Evolutionary conservation across 1,139 yeast genomes (phyloP), one percentile per base, ranked within the genome.

Genomic region (Kodamaea sp.): DNA sequence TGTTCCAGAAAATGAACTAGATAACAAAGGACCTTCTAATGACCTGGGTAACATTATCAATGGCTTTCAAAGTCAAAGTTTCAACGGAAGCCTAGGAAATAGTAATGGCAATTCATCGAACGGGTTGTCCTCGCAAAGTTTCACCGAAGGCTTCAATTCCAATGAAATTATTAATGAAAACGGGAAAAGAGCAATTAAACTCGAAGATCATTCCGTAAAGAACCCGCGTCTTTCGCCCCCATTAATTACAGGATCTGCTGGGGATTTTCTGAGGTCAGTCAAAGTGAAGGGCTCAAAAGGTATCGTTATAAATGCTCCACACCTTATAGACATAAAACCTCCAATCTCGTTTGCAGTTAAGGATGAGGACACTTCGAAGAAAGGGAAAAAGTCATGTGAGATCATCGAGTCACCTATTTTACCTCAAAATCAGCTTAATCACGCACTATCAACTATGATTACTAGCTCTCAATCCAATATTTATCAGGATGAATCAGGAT

Each of bases 241-340:
- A 1, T 47, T 64, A 15, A 53, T 74, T n/a, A 47, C 66, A n/a
- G 78, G 77, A 1, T 75, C 83, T 1, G 62, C 74, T 1, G 57
- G 55, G 13, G 69, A 68, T 28, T 72, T 61, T 43, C 59, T 53
- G 32, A 59, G 87, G 35, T 61, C 75, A 3, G 58, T 76, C 15
- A 70, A 67, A 38, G 37, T 64, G 3, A 64, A 77, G 27, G 48
- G 66, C 4, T 49, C 71, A 6, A 76, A 77, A 43, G 85, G 86
- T 0, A 61, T 76, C 27, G 53, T 63, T 24, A 59, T 78, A 2
- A 68, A 71, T 44, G 65, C 51, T 41, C 75, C 53, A 32, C 70
- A 48, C 57, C 61, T 52, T 57, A 62, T 63, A 2, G 66, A 64
- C 24, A 41, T 61, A 14, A 63, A 61, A 35, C 65, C 53, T 15